Evolutionary conservation across 2,329 filamentous ascomycete genomes (phyloP), one percentile per base, ranked within the genome.

Genomic region (Gnomoniopsis sp.): DNA sequence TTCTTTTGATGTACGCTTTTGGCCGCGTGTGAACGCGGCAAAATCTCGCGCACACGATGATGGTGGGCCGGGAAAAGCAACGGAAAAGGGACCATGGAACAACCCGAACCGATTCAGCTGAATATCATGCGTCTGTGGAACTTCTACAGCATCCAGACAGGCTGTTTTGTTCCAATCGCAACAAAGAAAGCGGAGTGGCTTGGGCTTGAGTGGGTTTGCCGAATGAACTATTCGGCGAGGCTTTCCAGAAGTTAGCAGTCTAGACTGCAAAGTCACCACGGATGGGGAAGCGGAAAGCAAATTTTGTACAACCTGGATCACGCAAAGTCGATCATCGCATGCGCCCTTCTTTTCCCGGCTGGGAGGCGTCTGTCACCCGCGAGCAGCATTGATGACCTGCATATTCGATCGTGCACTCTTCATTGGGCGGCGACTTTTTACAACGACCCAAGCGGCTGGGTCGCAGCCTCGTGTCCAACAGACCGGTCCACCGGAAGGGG

Each of bases 281-380:
- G 33, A 59, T 15, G 38, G 17, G 33, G 12, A 17, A 14, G 47
- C 19, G 47, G 30, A 44, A 58, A 59, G 47, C 57, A 53, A 46
- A 55, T 34, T 48, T 46, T 51, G 59, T 59, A 53, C 53, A 43
- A 61, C 59, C n/a, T 50, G 21, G 22, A 49, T 49, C 59, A 61
- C 21, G 49, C 56, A 38, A 33, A 53, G 53, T 53, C 53, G 57
- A 15, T 14, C 49, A n/a, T n/a, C 47, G 36, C 44, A 34, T 55
- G 56, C 52, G 48, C 41, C n/a, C 12, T 33, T 33, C 34, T 49
- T 48, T 44, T 41, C 49, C 47, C 49, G 38, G 34, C 44, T 36
- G 3, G 15, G 59, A 59, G 59, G 59, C 59, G 59, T 59, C 57
- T 61, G 56, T 61, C 59, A 61, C 41, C 57, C 53, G 53, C 52